These are phyloP conservation scores for Rhizophagus prolifer DNA, from an alignment of 192 early-diverging fungal genomes.

Conservation along the genomic window DNA sequence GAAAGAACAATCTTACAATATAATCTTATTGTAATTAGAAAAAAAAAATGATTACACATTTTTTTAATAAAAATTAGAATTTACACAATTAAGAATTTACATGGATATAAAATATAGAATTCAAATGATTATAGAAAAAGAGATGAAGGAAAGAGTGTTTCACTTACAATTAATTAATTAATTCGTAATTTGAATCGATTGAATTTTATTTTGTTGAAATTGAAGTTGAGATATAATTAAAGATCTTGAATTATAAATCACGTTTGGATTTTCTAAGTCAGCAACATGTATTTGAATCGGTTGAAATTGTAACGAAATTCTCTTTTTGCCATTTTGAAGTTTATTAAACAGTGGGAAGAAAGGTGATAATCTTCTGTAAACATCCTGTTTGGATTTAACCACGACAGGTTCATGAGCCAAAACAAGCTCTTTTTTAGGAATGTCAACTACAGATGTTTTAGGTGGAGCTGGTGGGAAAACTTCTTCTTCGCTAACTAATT, in stretches of 20 bases:
- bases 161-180: too few species aligned
- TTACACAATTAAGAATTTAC: too few species aligned
- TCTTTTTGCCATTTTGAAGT: neutral
- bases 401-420: neutral
- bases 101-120: too few species aligned
- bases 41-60: too few species aligned
- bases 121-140: too few species aligned
- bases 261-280: neutral
- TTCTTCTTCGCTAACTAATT: neutral
- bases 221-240: neutral
- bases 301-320: neutral
- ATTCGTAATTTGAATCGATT: too few species aligned
- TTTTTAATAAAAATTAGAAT: too few species aligned
- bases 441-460: too few species aligned
- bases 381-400: neutral
- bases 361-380: neutral
- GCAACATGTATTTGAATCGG: neutral
- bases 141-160: too few species aligned
- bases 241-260: slow-evolving; percentile 11
- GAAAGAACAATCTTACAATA: too few species aligned
- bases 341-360: neutral
- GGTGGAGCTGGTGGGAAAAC: neutral
- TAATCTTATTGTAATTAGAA: too few species aligned
- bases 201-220: neutral
- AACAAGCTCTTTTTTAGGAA: neutral